Evolutionary conservation across 805 yeast species (phyloP).

Genomic region (Candida pseudofarinosa): DNA sequence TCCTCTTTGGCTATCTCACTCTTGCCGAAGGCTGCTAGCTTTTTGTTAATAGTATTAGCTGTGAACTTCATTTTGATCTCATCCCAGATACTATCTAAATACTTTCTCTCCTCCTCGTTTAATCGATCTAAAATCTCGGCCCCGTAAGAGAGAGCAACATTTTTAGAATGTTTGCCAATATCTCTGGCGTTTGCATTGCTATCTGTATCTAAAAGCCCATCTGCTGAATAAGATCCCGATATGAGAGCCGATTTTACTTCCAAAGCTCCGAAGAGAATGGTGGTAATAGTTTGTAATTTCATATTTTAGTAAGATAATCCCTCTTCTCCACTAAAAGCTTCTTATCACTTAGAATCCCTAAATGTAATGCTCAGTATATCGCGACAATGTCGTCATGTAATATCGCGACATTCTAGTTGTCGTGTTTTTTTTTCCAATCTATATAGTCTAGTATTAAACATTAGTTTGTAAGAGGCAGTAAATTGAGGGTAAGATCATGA

Average conservation of each 20-base stretch:
- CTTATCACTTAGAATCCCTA: neutral
- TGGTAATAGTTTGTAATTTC: neutral
- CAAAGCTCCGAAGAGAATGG: neutral
- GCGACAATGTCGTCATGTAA: neutral
- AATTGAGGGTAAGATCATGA: neutral
- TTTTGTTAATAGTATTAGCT: slow-evolving; percentile 6
- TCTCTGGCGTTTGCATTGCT: neutral
- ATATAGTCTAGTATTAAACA: neutral
- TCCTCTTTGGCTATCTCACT: neutral
- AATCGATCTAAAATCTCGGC: neutral
- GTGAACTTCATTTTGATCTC: slow-evolving; percentile 8
- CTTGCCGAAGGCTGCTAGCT: slow-evolving; percentile 7
- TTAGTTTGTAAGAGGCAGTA: neutral
- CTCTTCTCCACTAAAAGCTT: too few species aligned
- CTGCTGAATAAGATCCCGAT: neutral
- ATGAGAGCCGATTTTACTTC: neutral
- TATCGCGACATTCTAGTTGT: neutral
- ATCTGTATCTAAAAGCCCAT: neutral
- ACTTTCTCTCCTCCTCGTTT: neutral
- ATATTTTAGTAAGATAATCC: too few species aligned
- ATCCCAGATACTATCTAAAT: slow-evolving; percentile 15
- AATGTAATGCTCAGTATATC: neutral
- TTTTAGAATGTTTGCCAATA: neutral
- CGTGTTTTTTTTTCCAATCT: neutral
- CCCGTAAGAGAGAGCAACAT: neutral